These are phyloP conservation scores for Cordyceps javanica DNA, from an alignment of 2,329 filamentous ascomycete genomes.

Conservation along the genomic window DNA sequence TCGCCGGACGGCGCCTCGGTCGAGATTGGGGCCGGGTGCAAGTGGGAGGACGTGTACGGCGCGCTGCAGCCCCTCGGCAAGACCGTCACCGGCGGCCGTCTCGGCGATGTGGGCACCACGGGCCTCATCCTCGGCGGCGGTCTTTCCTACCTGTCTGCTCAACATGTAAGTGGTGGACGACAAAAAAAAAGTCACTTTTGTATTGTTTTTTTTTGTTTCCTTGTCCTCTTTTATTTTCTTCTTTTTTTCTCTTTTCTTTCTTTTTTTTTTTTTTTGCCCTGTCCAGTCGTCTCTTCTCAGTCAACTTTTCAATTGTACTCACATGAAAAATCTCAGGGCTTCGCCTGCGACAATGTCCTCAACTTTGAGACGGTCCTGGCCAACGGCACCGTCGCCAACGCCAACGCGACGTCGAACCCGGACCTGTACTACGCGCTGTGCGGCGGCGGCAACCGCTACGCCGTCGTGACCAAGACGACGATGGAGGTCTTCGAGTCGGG, in stretches of 20 bases:
- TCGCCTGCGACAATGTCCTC: constrained; percentile 32
- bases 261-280: not conserved
- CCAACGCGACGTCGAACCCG: constrained; percentile 26
- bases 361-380: constrained; percentile 39
- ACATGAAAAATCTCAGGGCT: constrained; percentile 21
- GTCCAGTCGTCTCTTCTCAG: no score
- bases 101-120: constrained; percentile 24
- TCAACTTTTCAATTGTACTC: not conserved
- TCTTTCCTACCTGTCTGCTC: constrained; percentile 23
- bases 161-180: constrained; percentile 21
- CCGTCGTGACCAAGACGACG: constrained; percentile 25
- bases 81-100: constrained; percentile 26
- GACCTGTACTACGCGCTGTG: constrained; percentile 40
- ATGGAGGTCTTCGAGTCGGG: constrained; percentile 10
- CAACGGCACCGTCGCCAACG: constrained; percentile 33
- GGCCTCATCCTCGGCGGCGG: constrained; percentile 24
- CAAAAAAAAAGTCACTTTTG: not conserved
- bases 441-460: constrained; percentile 43
- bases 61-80: constrained; percentile 27
- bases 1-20: constrained; percentile 25
- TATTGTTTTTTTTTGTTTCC: not conserved
- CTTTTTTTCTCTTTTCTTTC: not conserved
- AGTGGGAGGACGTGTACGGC: constrained; percentile 33
- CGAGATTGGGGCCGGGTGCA: constrained; percentile 31
- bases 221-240: not conserved